Conservation (phyloP, 768 basidiomycete species). For the Cystofilobasidium ferigula region DNA sequence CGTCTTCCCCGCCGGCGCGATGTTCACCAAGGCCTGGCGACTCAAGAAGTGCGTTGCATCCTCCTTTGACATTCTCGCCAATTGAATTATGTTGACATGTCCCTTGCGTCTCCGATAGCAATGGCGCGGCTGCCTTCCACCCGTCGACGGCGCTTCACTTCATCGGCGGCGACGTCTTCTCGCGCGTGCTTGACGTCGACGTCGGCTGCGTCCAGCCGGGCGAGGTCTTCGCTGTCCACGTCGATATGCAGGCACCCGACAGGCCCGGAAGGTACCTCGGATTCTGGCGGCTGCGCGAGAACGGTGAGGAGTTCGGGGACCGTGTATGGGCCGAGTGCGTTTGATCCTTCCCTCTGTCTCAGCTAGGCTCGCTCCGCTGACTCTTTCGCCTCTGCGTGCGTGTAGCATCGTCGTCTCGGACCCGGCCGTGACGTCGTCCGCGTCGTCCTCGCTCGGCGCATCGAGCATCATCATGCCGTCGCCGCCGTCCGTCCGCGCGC, state of each 20-base stretch:
- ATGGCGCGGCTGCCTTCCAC: conserved; percentile 56
- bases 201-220: conserved; percentile 54
- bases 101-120: conserved; percentile 25
- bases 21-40: conserved; percentile 74
- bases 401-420: conserved; percentile 59
- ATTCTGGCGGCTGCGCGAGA: conserved; percentile 63
- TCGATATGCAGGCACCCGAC: conserved; percentile 76
- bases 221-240: conserved; percentile 53
- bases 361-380: not conserved
- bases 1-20: conserved; percentile 66
- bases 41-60: conserved; percentile 46
- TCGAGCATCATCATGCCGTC: conserved; percentile 63
- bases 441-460: conserved; percentile 51
- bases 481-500: conserved; percentile 25
- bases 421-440: conserved; percentile 37
- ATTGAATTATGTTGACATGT: not conserved
- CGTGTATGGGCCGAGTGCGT: conserved; percentile 71
- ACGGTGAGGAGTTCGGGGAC: conserved; percentile 55
- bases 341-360: conserved; percentile 8
- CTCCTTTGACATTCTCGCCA: not conserved
- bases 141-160: conserved; percentile 56
- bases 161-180: conserved; percentile 54
- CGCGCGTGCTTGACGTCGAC: conserved; percentile 40
- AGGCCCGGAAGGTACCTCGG: conserved; percentile 58
- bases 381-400: conserved; percentile 9